Evolutionary conservation across 1,139 yeast species (phyloP).

Genomic region (Diutina scorzettiae): DNA sequence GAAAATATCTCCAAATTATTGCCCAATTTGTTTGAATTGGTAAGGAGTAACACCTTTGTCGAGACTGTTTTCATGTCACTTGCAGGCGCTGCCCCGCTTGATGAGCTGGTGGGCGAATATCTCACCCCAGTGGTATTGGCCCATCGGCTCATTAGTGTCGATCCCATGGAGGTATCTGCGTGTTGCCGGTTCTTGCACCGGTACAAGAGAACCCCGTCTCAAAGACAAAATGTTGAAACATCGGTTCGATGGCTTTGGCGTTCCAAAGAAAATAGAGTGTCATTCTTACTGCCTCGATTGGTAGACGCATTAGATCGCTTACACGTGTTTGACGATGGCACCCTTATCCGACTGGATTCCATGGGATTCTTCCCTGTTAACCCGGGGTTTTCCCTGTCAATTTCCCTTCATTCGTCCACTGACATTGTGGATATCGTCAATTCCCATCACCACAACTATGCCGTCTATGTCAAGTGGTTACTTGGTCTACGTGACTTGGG

Average conservation of each 20-base stretch:
- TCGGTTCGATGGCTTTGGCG: slow-evolving; percentile 2
- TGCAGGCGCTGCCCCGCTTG: not conserved
- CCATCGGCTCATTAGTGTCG: not conserved
- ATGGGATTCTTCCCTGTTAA: not conserved
- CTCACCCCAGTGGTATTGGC: not conserved
- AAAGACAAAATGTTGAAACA: not conserved
- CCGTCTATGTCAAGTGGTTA: not conserved
- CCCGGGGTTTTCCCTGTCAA: not conserved
- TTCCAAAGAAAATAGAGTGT: not conserved
- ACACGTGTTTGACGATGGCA: not conserved
- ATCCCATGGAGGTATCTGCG: not conserved
- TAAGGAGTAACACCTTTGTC: not conserved
- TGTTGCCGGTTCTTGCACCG: not conserved
- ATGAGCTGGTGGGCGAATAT: not conserved
- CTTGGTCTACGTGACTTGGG: not conserved
- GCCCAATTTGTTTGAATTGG: not conserved
- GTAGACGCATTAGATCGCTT: not conserved
- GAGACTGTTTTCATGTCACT: not conserved
- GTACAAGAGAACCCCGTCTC: not conserved
- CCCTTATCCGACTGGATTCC: not conserved
- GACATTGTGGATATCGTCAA: too few relatives aligned
- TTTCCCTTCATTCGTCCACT: too few relatives aligned
- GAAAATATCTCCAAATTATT: too few relatives aligned
- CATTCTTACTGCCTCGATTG: not conserved
- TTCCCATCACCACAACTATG: too few relatives aligned